Evolutionary conservation across 2,329 filamentous ascomycete genomes (phyloP), one percentile per base, ranked within the genome.

Genomic region (Fusarium subtropicale): DNA sequence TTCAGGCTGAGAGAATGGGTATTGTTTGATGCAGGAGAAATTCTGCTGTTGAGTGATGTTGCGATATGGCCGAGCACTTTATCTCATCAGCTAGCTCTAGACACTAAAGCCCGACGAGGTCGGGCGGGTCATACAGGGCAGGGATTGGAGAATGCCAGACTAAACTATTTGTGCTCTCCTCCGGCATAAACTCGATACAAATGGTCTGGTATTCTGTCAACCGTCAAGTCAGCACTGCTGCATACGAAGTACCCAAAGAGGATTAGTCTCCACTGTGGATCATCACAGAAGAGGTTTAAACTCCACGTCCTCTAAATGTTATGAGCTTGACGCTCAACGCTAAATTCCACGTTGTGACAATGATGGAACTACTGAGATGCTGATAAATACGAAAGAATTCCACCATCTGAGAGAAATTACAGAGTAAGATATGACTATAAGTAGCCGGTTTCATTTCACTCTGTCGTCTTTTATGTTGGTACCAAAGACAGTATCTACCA

Each of bases 391-490:
- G 1, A 1, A 8, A 9, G 3, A 9, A 0, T 3, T 4, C 18
- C 2, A 3, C 1, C 0, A 3, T 5, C 1, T 1, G 1, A 20
- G 6, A 13, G 11, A 20, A 0, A 12, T 1, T 39, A 3, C 1
- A 15, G 36, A 13, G 11, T 3, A 2, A 20, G 0, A 20, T 6
- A 13, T 2, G 7, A 4, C n/a, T 51, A 58, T 64, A 64, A 64
- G 38, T 59, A 51, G 1, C 3, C 8, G 2, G 6, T 10, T 1
- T 0, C 2, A 1, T n/a, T 3, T 16, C 16, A 4, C 3, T 45
- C 12, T n/a, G 4, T n/a, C 2, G 4, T 1, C 9, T 0, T 7
- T 3, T 7, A 5, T 11, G n/a, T 7, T 39, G 11, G 11, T 13
- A 20, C 5, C n/a, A 30, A 30, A 12, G 24, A 30, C 28, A 30